phyloP scores from a whole-genome alignment of 2,329 filamentous ascomycete genomes.

The Sporothrix brunneoviolacea region DNA sequence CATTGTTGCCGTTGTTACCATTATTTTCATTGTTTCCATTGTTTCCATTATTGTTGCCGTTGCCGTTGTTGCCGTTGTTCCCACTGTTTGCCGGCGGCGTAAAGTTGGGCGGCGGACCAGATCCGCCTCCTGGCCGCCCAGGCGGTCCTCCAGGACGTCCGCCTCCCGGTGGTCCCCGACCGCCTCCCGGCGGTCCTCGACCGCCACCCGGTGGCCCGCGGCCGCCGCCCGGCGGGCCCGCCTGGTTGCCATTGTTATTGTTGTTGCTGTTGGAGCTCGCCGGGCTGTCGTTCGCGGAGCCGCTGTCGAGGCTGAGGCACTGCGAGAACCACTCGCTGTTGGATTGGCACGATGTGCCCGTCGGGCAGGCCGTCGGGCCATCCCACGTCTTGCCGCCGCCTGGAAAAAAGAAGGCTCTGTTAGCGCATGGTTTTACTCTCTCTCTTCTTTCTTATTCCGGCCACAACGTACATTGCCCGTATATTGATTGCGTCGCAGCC shows the following conservation, averaged over 20 bases:
- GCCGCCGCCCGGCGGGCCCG: too few relatives aligned
- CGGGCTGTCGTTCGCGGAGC: background rate
- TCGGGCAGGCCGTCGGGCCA: slow-evolving; percentile 13
- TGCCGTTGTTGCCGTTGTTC: background rate
- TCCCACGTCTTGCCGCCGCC: slow-evolving; percentile 11
- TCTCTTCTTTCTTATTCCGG: background rate
- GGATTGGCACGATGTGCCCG: slow-evolving; percentile 9
- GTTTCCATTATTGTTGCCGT: background rate
- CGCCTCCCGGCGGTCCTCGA: too few relatives aligned
- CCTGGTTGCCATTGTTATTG: background rate
- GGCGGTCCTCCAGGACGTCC: too few relatives aligned
- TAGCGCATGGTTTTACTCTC: background rate
- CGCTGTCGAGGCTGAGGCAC: background rate
- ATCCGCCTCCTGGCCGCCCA: too few relatives aligned
- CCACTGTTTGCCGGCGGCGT: too few relatives aligned
- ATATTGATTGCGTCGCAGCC: slow-evolving; percentile 4
- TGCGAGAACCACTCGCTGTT: slow-evolving; percentile 13
- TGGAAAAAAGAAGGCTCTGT: background rate
- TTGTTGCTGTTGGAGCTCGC: background rate
- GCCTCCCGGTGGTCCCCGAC: too few relatives aligned
- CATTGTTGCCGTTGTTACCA: background rate
- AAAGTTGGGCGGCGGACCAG: too few relatives aligned
- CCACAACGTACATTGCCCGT: slow-evolving; percentile 10
- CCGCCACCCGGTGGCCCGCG: too few relatives aligned
- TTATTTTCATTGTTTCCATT: background rate